These are phyloP conservation scores for Naematelia encephala DNA, from an alignment of 768 basidiomycete genomes.

Conservation along the genomic window DNA sequence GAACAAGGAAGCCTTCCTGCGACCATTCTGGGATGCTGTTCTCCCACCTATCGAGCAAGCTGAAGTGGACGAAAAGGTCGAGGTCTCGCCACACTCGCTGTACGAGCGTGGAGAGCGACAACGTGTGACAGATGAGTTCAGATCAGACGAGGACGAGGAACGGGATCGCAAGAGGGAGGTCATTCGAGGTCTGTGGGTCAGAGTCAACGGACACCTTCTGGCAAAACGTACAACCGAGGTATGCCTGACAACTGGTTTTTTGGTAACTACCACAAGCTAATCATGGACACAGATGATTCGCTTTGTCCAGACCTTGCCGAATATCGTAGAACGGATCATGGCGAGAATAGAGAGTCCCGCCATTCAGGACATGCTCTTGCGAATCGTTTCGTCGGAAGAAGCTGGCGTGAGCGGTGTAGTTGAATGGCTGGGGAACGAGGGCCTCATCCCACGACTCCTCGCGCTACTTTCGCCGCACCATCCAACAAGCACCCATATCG, in stretches of 20 bases:
- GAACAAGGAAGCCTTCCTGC: conserved; percentile 66
- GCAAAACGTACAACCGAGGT: conserved; percentile 87
- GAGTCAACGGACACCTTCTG: conserved; percentile 84
- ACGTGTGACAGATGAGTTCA: conserved; percentile 51
- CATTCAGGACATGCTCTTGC: conserved; percentile 83
- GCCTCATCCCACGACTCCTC: conserved; percentile 75
- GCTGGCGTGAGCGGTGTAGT: conserved; percentile 76
- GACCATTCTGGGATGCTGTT: conserved; percentile 84
- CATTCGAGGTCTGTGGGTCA: conserved; percentile 89
- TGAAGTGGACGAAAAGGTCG: conserved; percentile 10
- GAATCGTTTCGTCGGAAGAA: conserved; percentile 83
- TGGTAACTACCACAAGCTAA: not conserved
- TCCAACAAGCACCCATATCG: conserved; percentile 71
- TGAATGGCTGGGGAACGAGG: conserved; percentile 86
- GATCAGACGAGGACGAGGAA: conserved; percentile 79
- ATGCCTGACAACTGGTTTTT: conserved; percentile 44
- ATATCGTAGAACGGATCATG: conserved; percentile 75
- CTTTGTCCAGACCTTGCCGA: conserved; percentile 80
- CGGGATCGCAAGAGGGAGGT: conserved; percentile 60
- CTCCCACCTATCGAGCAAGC: conserved; percentile 31
- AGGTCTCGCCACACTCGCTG: conserved; percentile 4
- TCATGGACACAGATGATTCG: conserved; percentile 68
- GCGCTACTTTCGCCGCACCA: conserved; percentile 75
- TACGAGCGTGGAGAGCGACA: conserved; percentile 28
- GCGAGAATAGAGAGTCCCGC: conserved; percentile 83